Evolutionary conservation across 768 basidiomycete species (phyloP).

Genomic region (Hypsizygus marmoreus): DNA sequence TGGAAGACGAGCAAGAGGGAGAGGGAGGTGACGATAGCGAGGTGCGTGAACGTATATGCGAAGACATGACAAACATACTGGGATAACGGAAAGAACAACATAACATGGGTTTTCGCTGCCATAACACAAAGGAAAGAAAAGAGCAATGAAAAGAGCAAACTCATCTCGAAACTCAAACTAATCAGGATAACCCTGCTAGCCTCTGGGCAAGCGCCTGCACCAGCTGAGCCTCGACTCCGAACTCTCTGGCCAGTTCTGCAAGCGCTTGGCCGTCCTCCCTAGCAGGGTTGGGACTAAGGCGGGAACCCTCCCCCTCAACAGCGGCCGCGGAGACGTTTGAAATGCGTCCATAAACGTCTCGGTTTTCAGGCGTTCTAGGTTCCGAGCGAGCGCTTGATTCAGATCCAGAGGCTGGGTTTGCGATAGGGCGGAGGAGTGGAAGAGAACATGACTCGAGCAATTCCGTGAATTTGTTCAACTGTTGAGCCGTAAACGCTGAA

Average conservation of each 20-base stretch:
- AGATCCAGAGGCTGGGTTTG: slow-evolving; percentile 13
- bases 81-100: slow-evolving; percentile 4
- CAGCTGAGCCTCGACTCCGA: slow-evolving; percentile 69
- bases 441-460: slow-evolving; percentile 34
- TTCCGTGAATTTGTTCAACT: slow-evolving; percentile 49
- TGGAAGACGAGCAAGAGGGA: slow-evolving; percentile 1
- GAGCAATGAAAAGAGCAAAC: slow-evolving; percentile 6
- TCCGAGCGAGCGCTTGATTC: slow-evolving; percentile 18
- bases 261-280: slow-evolving; percentile 29
- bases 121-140: slow-evolving; percentile 7
- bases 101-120: slow-evolving; percentile 8
- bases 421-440: background rate
- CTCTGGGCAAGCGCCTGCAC: slow-evolving; percentile 70
- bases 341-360: slow-evolving; percentile 11
- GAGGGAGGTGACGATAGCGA: slow-evolving; percentile 1
- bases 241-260: slow-evolving; percentile 68
- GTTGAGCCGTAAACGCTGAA: slow-evolving; percentile 66
- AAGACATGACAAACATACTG: background rate
- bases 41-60: slow-evolving; percentile 1
- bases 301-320: slow-evolving; percentile 11
- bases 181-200: slow-evolving; percentile 33
- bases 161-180: background rate
- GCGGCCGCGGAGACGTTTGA: slow-evolving; percentile 9
- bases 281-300: slow-evolving; percentile 12
- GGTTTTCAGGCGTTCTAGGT: slow-evolving; percentile 28